These are phyloP conservation scores for Backusella australiensis DNA, from an alignment of 192 early-diverging fungal species.

Conservation along the genomic window DNA sequence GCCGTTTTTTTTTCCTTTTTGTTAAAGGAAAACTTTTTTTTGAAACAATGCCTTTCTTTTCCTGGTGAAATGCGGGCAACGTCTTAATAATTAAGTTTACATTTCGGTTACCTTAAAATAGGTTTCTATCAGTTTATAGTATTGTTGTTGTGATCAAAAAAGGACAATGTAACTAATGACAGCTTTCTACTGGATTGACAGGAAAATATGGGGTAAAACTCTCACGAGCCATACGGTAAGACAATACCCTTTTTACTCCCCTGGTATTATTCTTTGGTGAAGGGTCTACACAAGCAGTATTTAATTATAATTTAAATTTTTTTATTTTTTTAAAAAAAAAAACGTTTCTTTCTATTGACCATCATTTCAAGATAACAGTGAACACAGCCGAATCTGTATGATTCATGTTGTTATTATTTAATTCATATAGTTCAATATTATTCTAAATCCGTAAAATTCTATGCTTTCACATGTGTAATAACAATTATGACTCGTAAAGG, in stretches of 20 bases:
- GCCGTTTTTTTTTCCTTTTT: neutral
- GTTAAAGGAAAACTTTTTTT: neutral
- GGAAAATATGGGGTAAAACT: neutral
- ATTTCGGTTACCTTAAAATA: neutral
- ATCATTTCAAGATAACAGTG: neutral
- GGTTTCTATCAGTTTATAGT: neutral
- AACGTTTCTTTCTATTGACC: neutral
- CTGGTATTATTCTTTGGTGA: neutral
- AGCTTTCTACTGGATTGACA: neutral
- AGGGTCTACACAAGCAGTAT: neutral
- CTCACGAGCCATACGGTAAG: neutral
- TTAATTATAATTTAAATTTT: neutral
- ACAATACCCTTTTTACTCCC: neutral
- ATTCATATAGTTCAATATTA: neutral
- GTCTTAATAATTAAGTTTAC: conserved; percentile 6
- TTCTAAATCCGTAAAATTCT: neutral
- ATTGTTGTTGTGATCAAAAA: neutral
- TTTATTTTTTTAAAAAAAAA: neutral
- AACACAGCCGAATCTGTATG: neutral
- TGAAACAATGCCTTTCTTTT: neutral
- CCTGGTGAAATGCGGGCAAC: neutral
- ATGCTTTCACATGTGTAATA: neutral
- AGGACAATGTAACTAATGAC: neutral
- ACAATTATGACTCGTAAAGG: neutral
- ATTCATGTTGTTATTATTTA: neutral